Evolutionary conservation across 129 eudicot genomes (phyloP), one percentile per base, ranked within the genome.

Genomic region (Arctium lappa): DNA sequence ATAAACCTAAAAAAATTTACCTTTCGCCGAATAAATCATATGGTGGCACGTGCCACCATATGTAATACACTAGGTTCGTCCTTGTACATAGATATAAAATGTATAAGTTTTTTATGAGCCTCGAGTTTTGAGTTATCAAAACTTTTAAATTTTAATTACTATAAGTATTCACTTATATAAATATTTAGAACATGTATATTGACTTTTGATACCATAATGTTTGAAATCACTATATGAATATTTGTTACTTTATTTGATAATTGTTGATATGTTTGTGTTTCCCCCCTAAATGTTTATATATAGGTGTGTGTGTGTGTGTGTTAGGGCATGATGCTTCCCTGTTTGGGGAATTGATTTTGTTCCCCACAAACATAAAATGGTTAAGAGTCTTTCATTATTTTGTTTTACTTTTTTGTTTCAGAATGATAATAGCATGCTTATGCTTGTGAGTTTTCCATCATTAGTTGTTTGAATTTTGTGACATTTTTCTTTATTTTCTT

Each of bases 261-360:
- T 18, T 65, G 32, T 22, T 65, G 13, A 27, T 6, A 13, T 39
- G 22, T 70, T 34, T 44, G 32, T 76, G 29, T 44, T 76, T 76
- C 50, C 48, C 44, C 15, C 36, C 11, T 69, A 36, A 44, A 22
- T 48, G 38, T 50, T 50, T 15, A 56, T 56, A 53, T 11, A 12
- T 13, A 48, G 27, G 27, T 3, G 65, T 56, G 2, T 56, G 27
- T 3, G 65, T 56, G 2, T 56, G 60, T 48, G 60, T 69, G 69
- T 63, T 77, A 83, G 86, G 79, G 68, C 13, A 85, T 88, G 83
- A 89, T 87, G 74, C 81, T 82, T 81, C 66, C 80, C 92, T 87
- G 88, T 84, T 89, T 80, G 86, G 84, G 84, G 81, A 84, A 87
- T 85, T 83, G 88, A 87, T 87, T 89, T 82, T 89, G 93, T 82